phyloP scores from a whole-genome alignment of 805 yeast species.

The Kuraishia cidri region DNA sequence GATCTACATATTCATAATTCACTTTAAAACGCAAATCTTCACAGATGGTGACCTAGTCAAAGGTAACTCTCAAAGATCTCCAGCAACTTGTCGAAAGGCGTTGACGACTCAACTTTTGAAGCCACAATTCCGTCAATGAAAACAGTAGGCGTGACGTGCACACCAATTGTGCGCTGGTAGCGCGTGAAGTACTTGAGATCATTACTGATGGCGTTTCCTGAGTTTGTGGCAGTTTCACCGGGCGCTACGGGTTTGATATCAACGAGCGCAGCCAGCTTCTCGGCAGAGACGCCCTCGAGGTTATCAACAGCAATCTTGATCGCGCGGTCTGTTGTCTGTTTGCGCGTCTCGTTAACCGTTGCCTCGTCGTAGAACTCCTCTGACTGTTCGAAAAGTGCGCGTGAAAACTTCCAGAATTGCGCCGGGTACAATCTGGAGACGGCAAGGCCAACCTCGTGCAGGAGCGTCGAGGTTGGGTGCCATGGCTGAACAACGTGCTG shows the following conservation, averaged over 20 bases:
- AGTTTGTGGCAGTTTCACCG: conserved; percentile 29
- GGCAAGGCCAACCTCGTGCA: conserved; percentile 67
- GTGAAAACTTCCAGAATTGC: conserved; percentile 48
- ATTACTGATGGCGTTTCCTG: conserved; percentile 47
- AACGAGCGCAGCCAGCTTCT: conserved; percentile 22
- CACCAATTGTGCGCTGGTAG: conserved; percentile 66
- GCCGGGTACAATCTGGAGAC: conserved; percentile 50
- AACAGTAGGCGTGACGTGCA: conserved; percentile 83
- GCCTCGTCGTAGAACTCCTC: conserved; percentile 53
- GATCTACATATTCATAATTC: too few relatives aligned
- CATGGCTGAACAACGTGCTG: conserved; percentile 83
- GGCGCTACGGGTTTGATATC: conserved; percentile 19
- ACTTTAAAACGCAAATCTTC: too few relatives aligned
- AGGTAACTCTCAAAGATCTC: conserved; percentile 24
- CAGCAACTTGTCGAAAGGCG: conserved; percentile 35
- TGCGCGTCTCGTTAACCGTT: conserved; percentile 42
- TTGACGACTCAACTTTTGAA: conserved; percentile 52
- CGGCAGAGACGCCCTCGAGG: conserved; percentile 27
- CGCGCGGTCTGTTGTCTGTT: conserved; percentile 43
- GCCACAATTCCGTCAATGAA: conserved; percentile 58
- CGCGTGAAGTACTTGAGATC: conserved; percentile 71
- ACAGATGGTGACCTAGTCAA: too few relatives aligned
- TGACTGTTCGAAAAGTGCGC: conserved; percentile 46
- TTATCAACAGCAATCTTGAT: conserved; percentile 35
- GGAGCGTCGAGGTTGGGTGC: conserved; percentile 68